Evolutionary conservation across 2,329 filamentous ascomycete genomes (phyloP), one percentile per base, ranked within the genome.

Genomic region (Taxawa tesnikishii): DNA sequence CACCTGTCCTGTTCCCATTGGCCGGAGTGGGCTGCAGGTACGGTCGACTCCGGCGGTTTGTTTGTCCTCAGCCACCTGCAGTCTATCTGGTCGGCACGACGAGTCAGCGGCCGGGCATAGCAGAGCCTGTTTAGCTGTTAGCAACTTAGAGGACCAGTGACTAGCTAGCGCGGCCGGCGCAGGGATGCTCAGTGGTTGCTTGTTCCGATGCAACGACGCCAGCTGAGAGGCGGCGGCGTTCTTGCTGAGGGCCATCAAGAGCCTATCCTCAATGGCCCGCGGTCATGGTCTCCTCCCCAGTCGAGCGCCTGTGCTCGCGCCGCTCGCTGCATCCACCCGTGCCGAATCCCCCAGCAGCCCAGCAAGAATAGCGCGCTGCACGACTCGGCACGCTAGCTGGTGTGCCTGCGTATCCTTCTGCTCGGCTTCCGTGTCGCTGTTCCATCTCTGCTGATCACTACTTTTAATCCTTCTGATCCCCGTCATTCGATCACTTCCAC

Each of bases 381-480:
- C 19, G 19, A 23, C 19, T 23, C 19, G 19, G n/a, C 19, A n/a
- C 8, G 8, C 19, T 37, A 39, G 28, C 15, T 26, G 18, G 12
- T 34, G 36, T 43, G 36, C 30, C 32, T 37, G 36, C 26, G 37
- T 25, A 32, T 40, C 39, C 37, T 31, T 36, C 36, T 28, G n/a
- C n/a, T n/a, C n/a, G n/a, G n/a, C n/a, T n/a, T n/a, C n/a, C n/a
- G n/a, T n/a, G n/a, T n/a, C n/a, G n/a, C n/a, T 19, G 30, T 23
- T 27, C 26, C 30, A 32, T 24, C 27, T 16, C 28, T 27, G 38
- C 31, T 37, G 38, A 41, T 41, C 38, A 41, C 29, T 41, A 41
- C 38, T 42, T 43, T 43, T 47, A 45, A 44, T 39, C 43, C 38
- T 26, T 25, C 29, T 35, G 32, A 11, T 31, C 34, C 40, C 43